phyloP scores from a whole-genome alignment of 2,329 filamentous ascomycete species.

The Stemphylium beticola region DNA sequence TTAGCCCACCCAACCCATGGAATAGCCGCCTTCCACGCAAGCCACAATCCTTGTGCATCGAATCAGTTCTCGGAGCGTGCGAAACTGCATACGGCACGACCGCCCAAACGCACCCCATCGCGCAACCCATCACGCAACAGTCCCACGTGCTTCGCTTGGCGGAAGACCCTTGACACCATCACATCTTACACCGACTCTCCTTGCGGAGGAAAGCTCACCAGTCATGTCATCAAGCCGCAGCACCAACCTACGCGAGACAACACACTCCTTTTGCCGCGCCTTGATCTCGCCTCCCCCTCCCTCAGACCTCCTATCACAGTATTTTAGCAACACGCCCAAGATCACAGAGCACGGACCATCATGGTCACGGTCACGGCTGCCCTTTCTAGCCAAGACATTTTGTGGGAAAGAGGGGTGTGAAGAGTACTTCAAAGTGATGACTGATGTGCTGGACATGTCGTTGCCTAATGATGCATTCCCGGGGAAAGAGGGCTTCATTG shows the following conservation, averaged over 20 bases:
- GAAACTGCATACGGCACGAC: not conserved
- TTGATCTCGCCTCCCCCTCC: slow-evolving; percentile 35
- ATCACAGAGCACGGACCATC: slow-evolving; percentile 53
- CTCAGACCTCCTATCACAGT: slow-evolving; percentile 30
- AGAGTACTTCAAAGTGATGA: slow-evolving; percentile 49
- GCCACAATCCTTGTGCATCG: slow-evolving; percentile 4
- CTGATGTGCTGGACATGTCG: slow-evolving; percentile 43
- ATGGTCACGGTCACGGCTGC: slow-evolving; percentile 46
- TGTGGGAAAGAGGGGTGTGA: slow-evolving; percentile 41
- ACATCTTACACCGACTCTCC: slow-evolving; percentile 1
- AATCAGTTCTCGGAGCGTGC: slow-evolving; percentile 3
- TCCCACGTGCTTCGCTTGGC: slow-evolving; percentile 8
- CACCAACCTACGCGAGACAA: slow-evolving; percentile 28
- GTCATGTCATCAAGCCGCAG: slow-evolving; percentile 22
- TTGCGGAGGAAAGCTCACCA: not conserved
- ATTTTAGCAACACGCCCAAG: slow-evolving; percentile 36
- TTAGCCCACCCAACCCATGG: slow-evolving; percentile 10
- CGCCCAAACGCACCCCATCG: not conserved
- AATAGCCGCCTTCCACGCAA: slow-evolving; percentile 8
- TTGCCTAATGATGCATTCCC: slow-evolving; percentile 43
- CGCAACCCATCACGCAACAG: not conserved
- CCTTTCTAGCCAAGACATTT: slow-evolving; percentile 51
- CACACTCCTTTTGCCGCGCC: slow-evolving; percentile 39
- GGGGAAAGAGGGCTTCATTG: slow-evolving; percentile 38
- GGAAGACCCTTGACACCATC: not conserved